Conservation (phyloP, 2,329 filamentous ascomycete genomes). For the Lithohypha guttulata region DNA sequence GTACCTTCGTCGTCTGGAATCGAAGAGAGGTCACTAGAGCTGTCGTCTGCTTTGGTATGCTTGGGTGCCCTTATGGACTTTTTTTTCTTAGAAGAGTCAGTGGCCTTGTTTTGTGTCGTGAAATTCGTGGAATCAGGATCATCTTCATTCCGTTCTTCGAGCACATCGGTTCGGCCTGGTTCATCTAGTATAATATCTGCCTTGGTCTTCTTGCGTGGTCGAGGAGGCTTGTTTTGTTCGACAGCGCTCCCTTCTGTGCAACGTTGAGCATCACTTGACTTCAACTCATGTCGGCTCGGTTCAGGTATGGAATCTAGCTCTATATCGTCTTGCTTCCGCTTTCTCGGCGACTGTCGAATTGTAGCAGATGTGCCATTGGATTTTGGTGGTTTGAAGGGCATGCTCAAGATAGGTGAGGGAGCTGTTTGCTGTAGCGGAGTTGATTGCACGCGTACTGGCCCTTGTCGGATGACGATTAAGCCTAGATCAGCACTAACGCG, state of each 20-base stretch:
- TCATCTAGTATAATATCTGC: constrained; percentile 37
- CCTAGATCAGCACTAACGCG: too few species aligned
- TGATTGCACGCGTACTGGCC: too few species aligned
- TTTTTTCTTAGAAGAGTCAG: too few species aligned
- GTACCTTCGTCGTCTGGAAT: constrained; percentile 9
- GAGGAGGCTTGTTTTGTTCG: background rate
- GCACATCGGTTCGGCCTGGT: background rate
- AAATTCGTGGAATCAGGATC: background rate
- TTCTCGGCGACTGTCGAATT: constrained; percentile 2
- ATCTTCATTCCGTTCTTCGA: background rate
- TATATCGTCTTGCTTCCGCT: constrained; percentile 2
- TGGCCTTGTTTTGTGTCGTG: too few species aligned
- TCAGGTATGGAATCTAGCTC: constrained; percentile 3
- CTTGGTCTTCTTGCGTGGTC: constrained; percentile 43
- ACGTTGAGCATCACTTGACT: background rate
- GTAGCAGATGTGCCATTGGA: background rate
- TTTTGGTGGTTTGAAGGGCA: too few species aligned
- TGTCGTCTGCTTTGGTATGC: background rate
- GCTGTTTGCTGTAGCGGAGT: too few species aligned
- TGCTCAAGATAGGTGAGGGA: too few species aligned
- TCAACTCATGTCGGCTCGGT: constrained; percentile 1
- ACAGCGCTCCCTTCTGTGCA: background rate
- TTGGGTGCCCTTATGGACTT: too few species aligned
- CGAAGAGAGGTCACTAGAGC: constrained; percentile 3
- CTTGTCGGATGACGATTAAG: too few species aligned